Evolutionary conservation across 192 early-diverging fungal genomes (phyloP).

Genomic region (Podila epicladia): DNA sequence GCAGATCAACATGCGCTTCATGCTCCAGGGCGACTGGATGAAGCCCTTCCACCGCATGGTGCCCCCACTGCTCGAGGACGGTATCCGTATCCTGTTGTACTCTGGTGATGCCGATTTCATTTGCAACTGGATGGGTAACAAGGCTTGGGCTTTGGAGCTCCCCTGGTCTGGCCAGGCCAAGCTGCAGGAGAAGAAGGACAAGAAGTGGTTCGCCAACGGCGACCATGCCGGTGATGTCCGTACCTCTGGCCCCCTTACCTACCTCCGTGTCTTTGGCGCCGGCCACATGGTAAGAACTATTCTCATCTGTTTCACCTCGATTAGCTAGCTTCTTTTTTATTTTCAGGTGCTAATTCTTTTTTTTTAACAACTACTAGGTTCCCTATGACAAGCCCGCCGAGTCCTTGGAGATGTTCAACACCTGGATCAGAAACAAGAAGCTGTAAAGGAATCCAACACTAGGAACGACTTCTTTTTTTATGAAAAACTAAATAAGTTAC

Average conservation of each 20-base stretch:
- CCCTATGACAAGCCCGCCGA: constrained; percentile 94
- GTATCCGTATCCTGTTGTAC: constrained; percentile 88
- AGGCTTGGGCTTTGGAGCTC: constrained; percentile 88
- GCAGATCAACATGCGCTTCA: constrained; percentile 70
- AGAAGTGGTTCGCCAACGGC: constrained; percentile 75
- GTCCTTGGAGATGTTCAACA: constrained; percentile 88
- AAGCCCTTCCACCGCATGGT: constrained; percentile 77
- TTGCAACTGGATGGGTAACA: constrained; percentile 93
- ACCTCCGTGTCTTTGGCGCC: constrained; percentile 86
- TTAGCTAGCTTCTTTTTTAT: background rate
- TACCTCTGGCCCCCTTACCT: constrained; percentile 77
- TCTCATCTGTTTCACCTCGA: background rate
- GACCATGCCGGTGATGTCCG: constrained; percentile 74
- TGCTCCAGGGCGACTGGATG: constrained; percentile 68
- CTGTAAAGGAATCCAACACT: constrained; percentile 3
- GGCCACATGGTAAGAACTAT: constrained; percentile 77
- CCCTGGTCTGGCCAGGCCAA: constrained; percentile 83
- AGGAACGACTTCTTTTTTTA: too few species aligned
- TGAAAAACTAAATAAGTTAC: too few species aligned
- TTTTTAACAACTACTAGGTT: constrained; percentile 37
- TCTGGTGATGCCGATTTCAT: constrained; percentile 95
- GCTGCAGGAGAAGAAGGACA: constrained; percentile 75
- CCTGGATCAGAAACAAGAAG: constrained; percentile 70
- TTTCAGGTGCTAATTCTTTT: background rate
- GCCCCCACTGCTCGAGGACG: constrained; percentile 78